Conservation (phyloP, 2,329 filamentous ascomycete genomes). For the Calonectria montana region DNA sequence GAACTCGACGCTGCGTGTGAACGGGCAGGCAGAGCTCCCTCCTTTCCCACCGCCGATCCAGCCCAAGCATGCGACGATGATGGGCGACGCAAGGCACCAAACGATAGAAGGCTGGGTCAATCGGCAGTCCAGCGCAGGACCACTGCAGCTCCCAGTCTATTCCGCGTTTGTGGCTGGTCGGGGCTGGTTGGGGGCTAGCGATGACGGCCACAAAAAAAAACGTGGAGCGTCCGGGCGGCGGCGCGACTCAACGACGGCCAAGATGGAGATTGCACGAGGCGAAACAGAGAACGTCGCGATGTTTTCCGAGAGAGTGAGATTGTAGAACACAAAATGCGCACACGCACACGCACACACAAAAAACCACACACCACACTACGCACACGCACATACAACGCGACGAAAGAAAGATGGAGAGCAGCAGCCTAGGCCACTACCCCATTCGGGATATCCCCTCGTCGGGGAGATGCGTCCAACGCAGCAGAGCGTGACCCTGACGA, state of each 20-base stretch:
- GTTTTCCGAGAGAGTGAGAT: conserved; percentile 3
- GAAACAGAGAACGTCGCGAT: background rate
- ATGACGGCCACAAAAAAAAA: conserved; percentile 1
- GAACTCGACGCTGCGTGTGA: conserved; percentile 3
- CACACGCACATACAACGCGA: conserved; percentile 9
- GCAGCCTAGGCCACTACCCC: conserved; percentile 23
- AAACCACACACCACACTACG: background rate
- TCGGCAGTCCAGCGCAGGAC: conserved; percentile 1
- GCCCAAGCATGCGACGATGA: conserved; percentile 16
- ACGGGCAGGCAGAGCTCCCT: conserved; percentile 1
- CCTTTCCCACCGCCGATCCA: conserved; percentile 8
- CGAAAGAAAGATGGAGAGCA: conserved; percentile 2
- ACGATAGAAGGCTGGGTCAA: conserved; percentile 15
- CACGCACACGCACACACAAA: background rate
- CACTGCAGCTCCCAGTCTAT: conserved; percentile 11
- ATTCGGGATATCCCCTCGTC: conserved; percentile 16
- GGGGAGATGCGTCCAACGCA: conserved; percentile 26
- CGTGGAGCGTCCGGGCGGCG: conserved; percentile 4
- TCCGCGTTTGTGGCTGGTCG: conserved; percentile 17
- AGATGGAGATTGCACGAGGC: background rate
- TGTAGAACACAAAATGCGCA: background rate
- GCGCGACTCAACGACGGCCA: background rate
- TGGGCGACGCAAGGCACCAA: conserved; percentile 21
- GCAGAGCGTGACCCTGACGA: conserved; percentile 36
- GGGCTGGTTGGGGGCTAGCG: conserved; percentile 11